Evolutionary conservation across 2,329 filamentous ascomycete species (phyloP).

Genomic region (Leptodontidium sp.): DNA sequence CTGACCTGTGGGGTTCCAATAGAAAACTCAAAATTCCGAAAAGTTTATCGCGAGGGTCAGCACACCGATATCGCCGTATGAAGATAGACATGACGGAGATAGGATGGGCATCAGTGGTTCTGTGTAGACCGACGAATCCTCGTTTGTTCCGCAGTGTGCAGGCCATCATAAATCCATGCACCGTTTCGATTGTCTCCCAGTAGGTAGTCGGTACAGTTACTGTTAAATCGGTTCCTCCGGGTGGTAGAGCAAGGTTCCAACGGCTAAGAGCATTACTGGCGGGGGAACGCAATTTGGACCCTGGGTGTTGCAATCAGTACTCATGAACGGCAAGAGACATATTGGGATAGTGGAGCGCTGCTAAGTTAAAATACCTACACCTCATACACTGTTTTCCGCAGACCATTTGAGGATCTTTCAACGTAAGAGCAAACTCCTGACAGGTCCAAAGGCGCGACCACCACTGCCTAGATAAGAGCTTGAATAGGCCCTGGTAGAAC

Average conservation of each 20-base stretch:
- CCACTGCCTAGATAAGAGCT: not conserved
- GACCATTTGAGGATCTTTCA: not conserved
- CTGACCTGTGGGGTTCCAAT: not conserved
- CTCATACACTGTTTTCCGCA: not conserved
- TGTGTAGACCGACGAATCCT: not conserved
- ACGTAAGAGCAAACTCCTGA: constrained; percentile 1
- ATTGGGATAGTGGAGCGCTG: not conserved
- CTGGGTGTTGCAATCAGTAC: not conserved
- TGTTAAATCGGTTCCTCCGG: not conserved
- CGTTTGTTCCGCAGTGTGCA: not conserved
- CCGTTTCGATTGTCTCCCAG: not conserved
- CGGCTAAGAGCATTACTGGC: not conserved
- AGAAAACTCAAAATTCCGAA: constrained; percentile 8
- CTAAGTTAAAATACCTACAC: not conserved
- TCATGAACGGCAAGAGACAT: not conserved
- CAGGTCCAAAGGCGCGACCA: constrained; percentile 14
- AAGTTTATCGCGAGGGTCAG: not conserved
- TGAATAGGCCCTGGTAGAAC: not conserved
- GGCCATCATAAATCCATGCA: not conserved
- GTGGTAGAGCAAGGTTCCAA: no score
- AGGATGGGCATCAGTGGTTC: not conserved
- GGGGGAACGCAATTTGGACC: not conserved
- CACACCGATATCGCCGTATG: not conserved
- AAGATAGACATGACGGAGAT: not conserved
- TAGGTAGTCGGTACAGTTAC: not conserved